phyloP scores from a whole-genome alignment of 192 early-diverging fungal genomes.

The Rhizophagus prolifer region DNA sequence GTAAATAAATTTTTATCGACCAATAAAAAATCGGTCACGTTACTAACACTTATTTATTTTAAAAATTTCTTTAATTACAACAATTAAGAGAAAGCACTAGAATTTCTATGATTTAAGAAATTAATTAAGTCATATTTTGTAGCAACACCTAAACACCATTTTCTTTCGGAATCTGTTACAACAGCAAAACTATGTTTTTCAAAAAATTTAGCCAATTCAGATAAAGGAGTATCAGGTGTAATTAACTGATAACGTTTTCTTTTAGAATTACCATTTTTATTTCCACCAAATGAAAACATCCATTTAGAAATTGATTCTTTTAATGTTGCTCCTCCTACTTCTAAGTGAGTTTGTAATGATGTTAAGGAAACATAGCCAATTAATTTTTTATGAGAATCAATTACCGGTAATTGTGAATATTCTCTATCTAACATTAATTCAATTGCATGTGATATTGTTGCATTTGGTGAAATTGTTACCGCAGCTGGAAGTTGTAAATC shows the following conservation, averaged over 20 bases:
- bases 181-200: constrained; percentile 80
- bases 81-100: neutral
- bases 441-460: constrained; percentile 61
- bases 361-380: constrained; percentile 76
- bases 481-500: constrained; percentile 83
- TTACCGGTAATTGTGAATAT: constrained; percentile 86
- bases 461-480: constrained; percentile 60
- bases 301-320: constrained; percentile 53
- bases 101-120: constrained; percentile 61
- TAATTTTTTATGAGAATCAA: constrained; percentile 62
- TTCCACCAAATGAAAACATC: constrained; percentile 65
- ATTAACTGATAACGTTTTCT: constrained; percentile 64
- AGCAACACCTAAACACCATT: constrained; percentile 78
- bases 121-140: constrained; percentile 76
- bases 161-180: constrained; percentile 75
- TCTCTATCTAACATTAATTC: constrained; percentile 79
- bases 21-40: no score
- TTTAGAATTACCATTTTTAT: constrained; percentile 17
- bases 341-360: constrained; percentile 56
- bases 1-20: no score
- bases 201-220: constrained; percentile 80
- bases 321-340: constrained; percentile 48
- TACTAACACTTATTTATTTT: no score
- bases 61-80: neutral
- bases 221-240: constrained; percentile 75